Percentiles rank a stretch among this genome's conserved stretches.
phyloP scores from a whole-genome alignment of 805 yeast species.

The Candida silvicultrix region DNA sequence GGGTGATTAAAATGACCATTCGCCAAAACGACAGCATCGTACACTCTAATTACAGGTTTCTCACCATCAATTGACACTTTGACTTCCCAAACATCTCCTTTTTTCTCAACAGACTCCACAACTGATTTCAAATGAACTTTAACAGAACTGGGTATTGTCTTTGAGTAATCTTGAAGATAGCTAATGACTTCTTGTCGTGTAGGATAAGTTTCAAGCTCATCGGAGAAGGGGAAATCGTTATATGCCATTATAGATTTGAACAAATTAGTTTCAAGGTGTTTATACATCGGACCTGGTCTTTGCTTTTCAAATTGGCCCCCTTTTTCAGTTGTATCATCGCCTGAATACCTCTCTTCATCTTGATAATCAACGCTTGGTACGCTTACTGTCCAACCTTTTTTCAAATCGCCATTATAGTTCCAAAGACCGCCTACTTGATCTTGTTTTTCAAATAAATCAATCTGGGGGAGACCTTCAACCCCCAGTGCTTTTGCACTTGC shows the following conservation, averaged over 20 bases:
- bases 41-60: not conserved
- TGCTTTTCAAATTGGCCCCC: not conserved
- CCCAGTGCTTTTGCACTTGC: conserved; percentile 53
- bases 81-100: not conserved
- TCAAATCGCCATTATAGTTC: conserved; percentile 33
- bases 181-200: conserved; percentile 46
- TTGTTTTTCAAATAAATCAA: conserved; percentile 52
- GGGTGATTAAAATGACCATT: conserved; percentile 58
- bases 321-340: not conserved
- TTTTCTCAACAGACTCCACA: not conserved
- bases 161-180: conserved; percentile 17
- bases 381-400: not conserved
- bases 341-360: not conserved
- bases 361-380: not conserved
- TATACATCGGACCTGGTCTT: conserved; percentile 42
- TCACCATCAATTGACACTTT: not conserved
- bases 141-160: not conserved
- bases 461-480: conserved; percentile 35
- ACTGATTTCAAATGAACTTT: not conserved
- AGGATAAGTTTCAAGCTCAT: conserved; percentile 43
- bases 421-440: conserved; percentile 61
- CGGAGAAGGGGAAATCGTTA: conserved; percentile 40
- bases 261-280: conserved; percentile 57
- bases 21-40: conserved; percentile 51
- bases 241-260: conserved; percentile 56